These are phyloP conservation scores for Penicillium nordicum DNA, from an alignment of 2,329 filamentous ascomycete species.

Conservation along the genomic window DNA sequence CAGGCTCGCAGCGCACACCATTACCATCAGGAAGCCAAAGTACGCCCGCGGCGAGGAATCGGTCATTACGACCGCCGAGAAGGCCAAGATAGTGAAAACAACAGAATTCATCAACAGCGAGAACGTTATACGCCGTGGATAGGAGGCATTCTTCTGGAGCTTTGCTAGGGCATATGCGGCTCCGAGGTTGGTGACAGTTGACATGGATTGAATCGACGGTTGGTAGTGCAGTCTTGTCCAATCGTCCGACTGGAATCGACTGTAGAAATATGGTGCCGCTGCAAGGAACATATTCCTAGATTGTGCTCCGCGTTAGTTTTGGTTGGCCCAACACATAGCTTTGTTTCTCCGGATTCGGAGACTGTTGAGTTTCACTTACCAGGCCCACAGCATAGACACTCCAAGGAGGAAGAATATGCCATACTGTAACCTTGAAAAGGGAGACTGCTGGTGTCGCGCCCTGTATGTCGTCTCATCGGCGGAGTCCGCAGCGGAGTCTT, in stretches of 20 bases:
- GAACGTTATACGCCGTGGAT: slow-evolving; percentile 77
- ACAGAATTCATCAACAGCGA: slow-evolving; percentile 74
- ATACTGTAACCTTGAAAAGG: slow-evolving; percentile 85
- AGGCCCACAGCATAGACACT: slow-evolving; percentile 95
- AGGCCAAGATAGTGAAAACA: slow-evolving; percentile 72
- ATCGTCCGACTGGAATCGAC: slow-evolving; percentile 67
- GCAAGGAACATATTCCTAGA: slow-evolving; percentile 96
- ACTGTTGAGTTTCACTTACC: slow-evolving; percentile 54
- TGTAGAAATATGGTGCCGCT: slow-evolving; percentile 87
- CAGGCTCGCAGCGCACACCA: slow-evolving; percentile 74
- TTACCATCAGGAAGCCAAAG: slow-evolving; percentile 75
- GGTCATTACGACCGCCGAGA: slow-evolving; percentile 71
- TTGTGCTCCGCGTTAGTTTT: slow-evolving; percentile 3
- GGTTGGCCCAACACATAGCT: neutral
- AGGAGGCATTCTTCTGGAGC: slow-evolving; percentile 77
- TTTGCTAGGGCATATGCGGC: slow-evolving; percentile 74
- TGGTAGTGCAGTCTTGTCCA: slow-evolving; percentile 82
- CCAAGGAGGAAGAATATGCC: slow-evolving; percentile 79
- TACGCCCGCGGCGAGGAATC: slow-evolving; percentile 63
- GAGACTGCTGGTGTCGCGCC: slow-evolving; percentile 11
- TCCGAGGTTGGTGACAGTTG: slow-evolving; percentile 75
- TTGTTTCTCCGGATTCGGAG: neutral
- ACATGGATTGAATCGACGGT: slow-evolving; percentile 81
- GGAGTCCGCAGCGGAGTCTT: slow-evolving; percentile 27
- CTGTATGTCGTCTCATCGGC: slow-evolving; percentile 29